phyloP scores from a whole-genome alignment of 2,329 filamentous ascomycete species.

The Diplodia corticola region DNA sequence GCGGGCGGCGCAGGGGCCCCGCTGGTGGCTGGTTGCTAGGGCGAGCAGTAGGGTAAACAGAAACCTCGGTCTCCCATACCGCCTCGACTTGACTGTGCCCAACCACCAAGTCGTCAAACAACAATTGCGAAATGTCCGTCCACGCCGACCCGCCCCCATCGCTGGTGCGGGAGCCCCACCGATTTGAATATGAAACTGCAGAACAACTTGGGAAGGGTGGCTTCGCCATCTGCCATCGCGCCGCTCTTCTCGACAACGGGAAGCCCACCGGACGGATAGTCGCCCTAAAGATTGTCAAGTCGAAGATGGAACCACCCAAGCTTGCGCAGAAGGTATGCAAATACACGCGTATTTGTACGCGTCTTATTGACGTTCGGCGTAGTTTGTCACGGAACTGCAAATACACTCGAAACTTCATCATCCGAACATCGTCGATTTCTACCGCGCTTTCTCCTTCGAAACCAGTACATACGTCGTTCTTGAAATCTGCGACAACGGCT shows the following conservation, averaged over 20 bases:
- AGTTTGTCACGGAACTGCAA: conserved; percentile 82
- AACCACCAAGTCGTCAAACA: neutral
- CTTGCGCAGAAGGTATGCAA: conserved; percentile 74
- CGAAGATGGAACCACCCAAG: conserved; percentile 74
- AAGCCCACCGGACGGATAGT: conserved; percentile 64
- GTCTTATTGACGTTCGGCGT: conserved; percentile 23
- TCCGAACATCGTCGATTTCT: conserved; percentile 92
- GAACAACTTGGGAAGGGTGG: conserved; percentile 77
- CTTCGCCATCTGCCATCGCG: conserved; percentile 79
- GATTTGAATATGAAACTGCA: conserved; percentile 72
- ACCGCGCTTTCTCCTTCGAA: conserved; percentile 88
- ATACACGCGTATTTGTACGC: neutral
- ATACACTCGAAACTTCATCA: conserved; percentile 98
- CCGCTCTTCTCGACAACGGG: conserved; percentile 59
- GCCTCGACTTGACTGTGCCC: conserved; percentile 6
- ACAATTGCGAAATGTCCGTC: conserved; percentile 38
- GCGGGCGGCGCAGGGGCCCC: neutral
- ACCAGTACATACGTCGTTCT: conserved; percentile 90
- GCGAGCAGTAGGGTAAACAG: conserved; percentile 4
- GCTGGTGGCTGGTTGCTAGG: conserved; percentile 9
- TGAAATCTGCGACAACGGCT: conserved; percentile 92
- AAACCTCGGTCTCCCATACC: conserved; percentile 10
- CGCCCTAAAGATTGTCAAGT: conserved; percentile 81
- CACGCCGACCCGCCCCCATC: conserved; percentile 54
- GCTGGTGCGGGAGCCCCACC: conserved; percentile 67